phyloP scores from a whole-genome alignment of 208 protist genomes.

The Herpetomonas samuelpessoai region DNA sequence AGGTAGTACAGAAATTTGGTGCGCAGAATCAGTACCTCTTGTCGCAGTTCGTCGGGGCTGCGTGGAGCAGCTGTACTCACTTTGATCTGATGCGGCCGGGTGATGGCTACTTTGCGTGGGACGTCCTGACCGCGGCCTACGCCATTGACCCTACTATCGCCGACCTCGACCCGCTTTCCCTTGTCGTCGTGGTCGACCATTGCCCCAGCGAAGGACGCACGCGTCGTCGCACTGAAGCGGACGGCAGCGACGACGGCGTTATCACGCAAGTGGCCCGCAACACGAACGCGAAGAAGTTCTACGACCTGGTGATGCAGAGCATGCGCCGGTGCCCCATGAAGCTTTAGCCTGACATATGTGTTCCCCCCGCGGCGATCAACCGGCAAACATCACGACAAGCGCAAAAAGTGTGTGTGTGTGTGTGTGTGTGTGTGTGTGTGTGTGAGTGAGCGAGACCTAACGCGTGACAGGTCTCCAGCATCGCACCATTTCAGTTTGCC shows the following conservation, averaged over 20 bases:
- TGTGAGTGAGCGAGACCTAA: no score
- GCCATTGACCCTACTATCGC: constrained; percentile 51
- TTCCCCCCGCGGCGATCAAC: no score
- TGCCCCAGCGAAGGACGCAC: constrained; percentile 58
- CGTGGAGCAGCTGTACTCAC: constrained; percentile 83
- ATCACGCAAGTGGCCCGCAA: constrained; percentile 47
- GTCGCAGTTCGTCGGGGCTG: constrained; percentile 79
- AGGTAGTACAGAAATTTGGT: constrained; percentile 69
- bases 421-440: no score
- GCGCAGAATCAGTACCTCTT: constrained; percentile 75
- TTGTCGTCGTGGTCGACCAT: constrained; percentile 54
- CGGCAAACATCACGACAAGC: no score
- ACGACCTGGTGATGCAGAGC: constrained; percentile 53
- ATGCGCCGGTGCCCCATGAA: constrained; percentile 32
- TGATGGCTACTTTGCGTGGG: constrained; percentile 88
- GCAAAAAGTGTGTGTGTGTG: no score
- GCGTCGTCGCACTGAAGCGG: constrained; percentile 7
- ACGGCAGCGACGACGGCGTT: constrained; percentile 2
- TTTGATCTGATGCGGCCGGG: constrained; percentile 51
- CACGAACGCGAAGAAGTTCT: constrained; percentile 56
- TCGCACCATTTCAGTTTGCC: no score
- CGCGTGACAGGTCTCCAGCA: no score
- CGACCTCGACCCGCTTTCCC: constrained; percentile 36
- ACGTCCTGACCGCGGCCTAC: constrained; percentile 85
- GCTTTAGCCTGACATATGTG: no score